Evolutionary conservation across 2,329 filamentous ascomycete genomes (phyloP), one percentile per base, ranked within the genome.

Genomic region (Mycosphaerella arachidis): DNA sequence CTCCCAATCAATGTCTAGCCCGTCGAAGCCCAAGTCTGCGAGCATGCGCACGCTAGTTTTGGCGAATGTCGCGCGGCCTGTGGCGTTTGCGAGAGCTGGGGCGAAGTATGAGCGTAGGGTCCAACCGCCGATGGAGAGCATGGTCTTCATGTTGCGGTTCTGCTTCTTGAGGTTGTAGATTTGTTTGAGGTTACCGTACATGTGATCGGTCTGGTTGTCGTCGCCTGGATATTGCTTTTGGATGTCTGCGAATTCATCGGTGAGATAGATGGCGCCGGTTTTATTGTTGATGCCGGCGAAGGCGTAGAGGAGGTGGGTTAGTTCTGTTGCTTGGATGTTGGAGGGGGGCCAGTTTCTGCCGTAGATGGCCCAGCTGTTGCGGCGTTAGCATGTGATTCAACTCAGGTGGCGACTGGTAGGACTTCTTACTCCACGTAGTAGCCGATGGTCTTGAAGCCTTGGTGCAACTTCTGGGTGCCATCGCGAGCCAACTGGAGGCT

Each of bases 251-350:
- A 82, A 91, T 1, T 78, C 76, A 67, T 93, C 89, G 1, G 83
- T 86, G 2, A 90, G 78, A 70, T 80, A 82, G 9, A 93, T 91
- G 76, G 94, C 90, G 56, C 92, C 92, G 35, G 83, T 85, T 2
- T 92, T 89, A 6, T 86, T 81, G 9, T 84, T 83, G 63, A 96
- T 85, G 72, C 96, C 94, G 70, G 90, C 92, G 76, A 97, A 97
- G 13, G 92, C 83, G 69, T 96, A 97, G 18, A 96, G 84, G 5
- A 97, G 77, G 71, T 97, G 93, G 0, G 92, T 97, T 48, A 97
- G 82, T 54, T 89, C 87, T 56, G 91, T 83, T 6, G 82, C 85
- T 0, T 89, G 89, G 12, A 97, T 82, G 71, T 95, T 85, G 70
- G 94, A 88, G 0, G 92, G 91, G 13, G 86, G 83, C 73, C 92